Conservation (phyloP, 192 early-diverging fungal genomes). For the Pilobolus umbonatus region DNA sequence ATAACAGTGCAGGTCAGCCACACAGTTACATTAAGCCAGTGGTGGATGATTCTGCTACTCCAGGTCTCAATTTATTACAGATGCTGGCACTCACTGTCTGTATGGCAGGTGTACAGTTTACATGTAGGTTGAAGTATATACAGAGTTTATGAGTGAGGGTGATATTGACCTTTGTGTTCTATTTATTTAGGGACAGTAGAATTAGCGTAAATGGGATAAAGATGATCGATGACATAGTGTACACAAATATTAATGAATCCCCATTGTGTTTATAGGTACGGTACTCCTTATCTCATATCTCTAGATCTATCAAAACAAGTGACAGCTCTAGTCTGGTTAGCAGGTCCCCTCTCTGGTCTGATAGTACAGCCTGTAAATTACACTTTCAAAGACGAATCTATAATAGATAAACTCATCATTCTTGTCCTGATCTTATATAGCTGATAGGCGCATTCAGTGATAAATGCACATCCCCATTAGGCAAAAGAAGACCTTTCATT, state of each 20-base stretch:
- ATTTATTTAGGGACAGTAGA: conserved; percentile 66
- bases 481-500: conserved; percentile 87
- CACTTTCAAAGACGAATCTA: not conserved
- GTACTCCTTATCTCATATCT: conserved; percentile 66
- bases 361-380: conserved; percentile 13
- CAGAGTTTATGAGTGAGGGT: not conserved
- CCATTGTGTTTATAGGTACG: conserved; percentile 44
- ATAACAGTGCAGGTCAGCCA: conserved; percentile 26
- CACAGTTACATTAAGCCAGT: too few species aligned
- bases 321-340: conserved; percentile 76
- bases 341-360: conserved; percentile 64
- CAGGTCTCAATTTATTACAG: conserved; percentile 18
- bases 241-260: not conserved
- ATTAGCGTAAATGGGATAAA: conserved; percentile 37
- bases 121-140: conserved; percentile 44
- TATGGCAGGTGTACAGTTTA: conserved; percentile 68
- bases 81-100: conserved; percentile 50
- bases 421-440: conserved; percentile 52
- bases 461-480: conserved; percentile 59
- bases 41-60: conserved; percentile 9
- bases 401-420: not conserved
- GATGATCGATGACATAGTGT: not conserved
- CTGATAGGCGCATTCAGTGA: conserved; percentile 87
- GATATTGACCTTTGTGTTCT: not conserved
- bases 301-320: conserved; percentile 60